Conservation (phyloP, 2,329 filamentous ascomycete species). For the Nakataea oryzae region DNA sequence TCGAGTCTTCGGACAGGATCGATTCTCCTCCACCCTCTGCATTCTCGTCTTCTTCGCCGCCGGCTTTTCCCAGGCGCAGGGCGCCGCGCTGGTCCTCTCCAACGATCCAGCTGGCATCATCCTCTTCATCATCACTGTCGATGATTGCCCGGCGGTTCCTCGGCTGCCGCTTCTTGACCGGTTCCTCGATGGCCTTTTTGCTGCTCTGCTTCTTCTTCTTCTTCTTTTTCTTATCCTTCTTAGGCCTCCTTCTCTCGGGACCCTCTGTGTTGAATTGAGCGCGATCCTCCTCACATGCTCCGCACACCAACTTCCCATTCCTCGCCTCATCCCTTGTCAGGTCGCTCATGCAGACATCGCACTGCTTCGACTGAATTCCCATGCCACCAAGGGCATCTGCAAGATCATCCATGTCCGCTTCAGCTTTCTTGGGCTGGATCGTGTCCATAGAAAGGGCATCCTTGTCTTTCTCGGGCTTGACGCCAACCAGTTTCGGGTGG, state of each 20-base stretch:
- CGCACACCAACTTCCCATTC: conserved; percentile 44
- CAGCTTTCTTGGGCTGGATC: conserved; percentile 34
- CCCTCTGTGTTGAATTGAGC: conserved; percentile 46
- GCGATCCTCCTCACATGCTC: conserved; percentile 66
- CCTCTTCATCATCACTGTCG: conserved; percentile 54
- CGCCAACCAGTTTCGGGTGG: conserved; percentile 78
- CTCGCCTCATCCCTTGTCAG: conserved; percentile 43
- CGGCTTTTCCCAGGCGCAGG: conserved; percentile 61
- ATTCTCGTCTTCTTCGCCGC: conserved; percentile 78
- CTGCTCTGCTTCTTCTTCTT: conserved; percentile 22
- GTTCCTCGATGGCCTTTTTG: conserved; percentile 21
- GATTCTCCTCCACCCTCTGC: conserved; percentile 79
- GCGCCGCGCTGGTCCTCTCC: conserved; percentile 52
- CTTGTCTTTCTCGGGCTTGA: conserved; percentile 76
- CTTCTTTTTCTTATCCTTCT: conserved; percentile 25
- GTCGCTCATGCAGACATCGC: conserved; percentile 70
- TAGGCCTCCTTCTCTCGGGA: conserved; percentile 23
- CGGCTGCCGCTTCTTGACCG: conserved; percentile 22
- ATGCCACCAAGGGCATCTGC: conserved; percentile 80
- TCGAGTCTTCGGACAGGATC: conserved; percentile 61
- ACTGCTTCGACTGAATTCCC: conserved; percentile 66
- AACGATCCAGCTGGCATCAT: conserved; percentile 70
- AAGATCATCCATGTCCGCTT: conserved; percentile 67
- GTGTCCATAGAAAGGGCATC: conserved; percentile 65
- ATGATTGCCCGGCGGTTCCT: conserved; percentile 46